Conservation (phyloP, 805 yeast genomes). For the Zygoascus ofunaensis region DNA sequence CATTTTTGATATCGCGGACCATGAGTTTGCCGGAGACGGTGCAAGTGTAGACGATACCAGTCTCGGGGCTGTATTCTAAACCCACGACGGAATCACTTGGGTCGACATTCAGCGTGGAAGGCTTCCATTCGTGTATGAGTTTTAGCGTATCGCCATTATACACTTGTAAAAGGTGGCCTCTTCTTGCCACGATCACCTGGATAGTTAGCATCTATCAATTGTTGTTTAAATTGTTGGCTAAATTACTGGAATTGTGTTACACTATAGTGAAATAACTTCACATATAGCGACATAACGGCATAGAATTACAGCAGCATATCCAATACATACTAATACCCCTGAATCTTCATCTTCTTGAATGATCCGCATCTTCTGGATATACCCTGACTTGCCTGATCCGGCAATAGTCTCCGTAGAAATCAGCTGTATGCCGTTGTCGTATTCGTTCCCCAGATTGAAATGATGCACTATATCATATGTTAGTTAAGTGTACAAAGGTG, state of each 20-base stretch:
- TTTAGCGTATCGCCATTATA: conserved; percentile 12
- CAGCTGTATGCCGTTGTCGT: background rate
- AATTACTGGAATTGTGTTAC: no score
- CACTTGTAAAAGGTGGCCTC: conserved; percentile 18
- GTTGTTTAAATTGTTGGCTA: no score
- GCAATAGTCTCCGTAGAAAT: conserved; percentile 8
- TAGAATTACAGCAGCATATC: no score
- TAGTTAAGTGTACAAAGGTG: no score
- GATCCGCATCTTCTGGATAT: conserved; percentile 15
- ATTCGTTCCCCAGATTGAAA: background rate
- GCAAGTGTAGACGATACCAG: conserved; percentile 13
- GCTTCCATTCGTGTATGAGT: conserved; percentile 17
- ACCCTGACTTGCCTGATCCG: conserved; percentile 12
- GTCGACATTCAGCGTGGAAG: background rate
- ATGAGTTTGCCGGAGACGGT: conserved; percentile 13
- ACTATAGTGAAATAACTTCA: no score
- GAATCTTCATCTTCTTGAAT: background rate
- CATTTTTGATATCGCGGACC: conserved; percentile 9
- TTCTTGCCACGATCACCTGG: conserved; percentile 17
- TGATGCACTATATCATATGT: no score
- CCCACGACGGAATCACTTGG: conserved; percentile 14
- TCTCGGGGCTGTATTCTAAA: conserved; percentile 13
- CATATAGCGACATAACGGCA: no score
- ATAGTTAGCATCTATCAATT: no score
- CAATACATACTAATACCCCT: no score